phyloP scores from a whole-genome alignment of 768 basidiomycete genomes.

The Daedalea quercina region DNA sequence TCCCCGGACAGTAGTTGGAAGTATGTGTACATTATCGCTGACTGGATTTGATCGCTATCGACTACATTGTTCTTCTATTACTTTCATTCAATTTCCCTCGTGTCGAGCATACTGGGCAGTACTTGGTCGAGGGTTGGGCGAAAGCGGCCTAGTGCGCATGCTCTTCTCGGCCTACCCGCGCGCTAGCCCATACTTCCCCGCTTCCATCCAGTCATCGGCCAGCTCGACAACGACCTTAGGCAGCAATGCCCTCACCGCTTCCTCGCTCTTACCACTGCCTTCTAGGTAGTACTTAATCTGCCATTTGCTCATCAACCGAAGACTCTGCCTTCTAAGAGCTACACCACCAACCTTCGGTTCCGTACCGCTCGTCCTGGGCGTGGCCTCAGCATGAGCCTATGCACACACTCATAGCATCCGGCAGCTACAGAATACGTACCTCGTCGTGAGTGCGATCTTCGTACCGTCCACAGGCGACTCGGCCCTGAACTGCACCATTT shows the following conservation, averaged over 20 bases:
- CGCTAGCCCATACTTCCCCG: slow-evolving; percentile 41
- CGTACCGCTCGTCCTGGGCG: slow-evolving; percentile 73
- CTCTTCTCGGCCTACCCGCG: neutral
- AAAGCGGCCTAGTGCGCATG: too few species aligned
- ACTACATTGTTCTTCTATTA: too few species aligned
- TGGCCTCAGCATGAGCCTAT: neutral
- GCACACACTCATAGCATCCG: neutral
- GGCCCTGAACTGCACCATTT: slow-evolving; percentile 82
- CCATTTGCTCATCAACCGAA: neutral
- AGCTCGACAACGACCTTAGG: slow-evolving; percentile 53
- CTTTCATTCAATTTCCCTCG: too few species aligned
- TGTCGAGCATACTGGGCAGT: too few species aligned
- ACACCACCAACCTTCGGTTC: slow-evolving; percentile 66
- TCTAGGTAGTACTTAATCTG: slow-evolving; percentile 89
- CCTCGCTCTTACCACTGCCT: slow-evolving; percentile 52
- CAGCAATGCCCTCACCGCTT: slow-evolving; percentile 44
- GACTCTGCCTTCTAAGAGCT: neutral
- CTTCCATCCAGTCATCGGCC: slow-evolving; percentile 63
- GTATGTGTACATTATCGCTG: neutral
- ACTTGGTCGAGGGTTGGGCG: too few species aligned
- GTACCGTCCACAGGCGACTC: slow-evolving; percentile 32
- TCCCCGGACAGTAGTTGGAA: slow-evolving; percentile 30
- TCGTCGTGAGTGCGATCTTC: slow-evolving; percentile 60
- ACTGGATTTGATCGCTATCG: neutral
- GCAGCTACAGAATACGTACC: slow-evolving; percentile 34